phyloP scores from a whole-genome alignment of 345 rosid species.

The Lepidium sativum region DNA sequence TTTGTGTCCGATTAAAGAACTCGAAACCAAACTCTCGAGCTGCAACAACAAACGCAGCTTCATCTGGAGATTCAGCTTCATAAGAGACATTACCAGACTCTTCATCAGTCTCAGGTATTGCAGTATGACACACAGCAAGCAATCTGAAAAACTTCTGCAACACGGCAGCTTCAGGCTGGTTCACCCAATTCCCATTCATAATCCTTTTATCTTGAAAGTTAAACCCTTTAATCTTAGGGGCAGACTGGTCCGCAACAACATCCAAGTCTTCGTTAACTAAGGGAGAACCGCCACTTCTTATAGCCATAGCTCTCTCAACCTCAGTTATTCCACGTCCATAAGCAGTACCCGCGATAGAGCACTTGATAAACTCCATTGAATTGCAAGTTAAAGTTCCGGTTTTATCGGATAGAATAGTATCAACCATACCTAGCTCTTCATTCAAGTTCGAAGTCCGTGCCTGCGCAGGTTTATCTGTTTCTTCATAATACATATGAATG shows the following conservation, averaged over 20 bases:
- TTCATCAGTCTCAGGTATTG: constrained; percentile 81
- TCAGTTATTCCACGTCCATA: constrained; percentile 86
- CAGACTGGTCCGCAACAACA: constrained; percentile 25
- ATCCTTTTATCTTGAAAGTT: constrained; percentile 76
- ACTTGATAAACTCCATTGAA: constrained; percentile 96
- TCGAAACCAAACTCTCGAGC: constrained; percentile 88
- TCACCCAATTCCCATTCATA: constrained; percentile 73
- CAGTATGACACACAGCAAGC: constrained; percentile 89
- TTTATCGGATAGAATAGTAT: constrained; percentile 84
- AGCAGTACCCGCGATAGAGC: constrained; percentile 82
- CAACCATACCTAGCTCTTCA: constrained; percentile 89
- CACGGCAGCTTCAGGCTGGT: constrained; percentile 48
- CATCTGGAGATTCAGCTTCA: constrained; percentile 96
- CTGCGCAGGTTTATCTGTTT: constrained; percentile 70
- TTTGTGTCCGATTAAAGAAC: constrained; percentile 69
- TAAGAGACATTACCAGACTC: constrained; percentile 53
- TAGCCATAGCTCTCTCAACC: constrained; percentile 65
- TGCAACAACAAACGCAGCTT: constrained; percentile 91
- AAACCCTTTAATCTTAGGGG: constrained; percentile 55
- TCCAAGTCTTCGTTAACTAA: constrained; percentile 30
- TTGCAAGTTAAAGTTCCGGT: constrained; percentile 94
- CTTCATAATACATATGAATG: constrained; percentile 75
- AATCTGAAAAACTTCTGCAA: constrained; percentile 62
- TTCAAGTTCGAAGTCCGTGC: constrained; percentile 85
- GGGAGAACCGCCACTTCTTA: constrained; percentile 44